Evolutionary conservation across 2,329 filamentous ascomycete species (phyloP).

Genomic region (Colletotrichum simmondsii): DNA sequence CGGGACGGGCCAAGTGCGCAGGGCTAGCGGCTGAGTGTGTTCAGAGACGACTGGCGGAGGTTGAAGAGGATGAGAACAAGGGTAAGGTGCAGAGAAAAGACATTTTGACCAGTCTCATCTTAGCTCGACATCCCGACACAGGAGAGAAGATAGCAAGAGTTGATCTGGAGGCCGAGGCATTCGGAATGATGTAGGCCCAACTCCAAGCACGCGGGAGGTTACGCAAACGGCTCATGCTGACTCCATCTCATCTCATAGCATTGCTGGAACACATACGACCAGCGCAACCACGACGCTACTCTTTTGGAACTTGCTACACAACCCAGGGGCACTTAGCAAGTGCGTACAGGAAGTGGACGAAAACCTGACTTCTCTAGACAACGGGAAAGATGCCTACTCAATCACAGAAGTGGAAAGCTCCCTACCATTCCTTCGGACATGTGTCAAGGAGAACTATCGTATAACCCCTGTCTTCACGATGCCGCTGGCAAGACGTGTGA

Average conservation of each 20-base stretch:
- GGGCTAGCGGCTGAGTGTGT: constrained; percentile 37
- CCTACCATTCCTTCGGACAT: not conserved
- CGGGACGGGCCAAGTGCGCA: constrained; percentile 37
- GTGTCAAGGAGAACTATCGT: constrained; percentile 25
- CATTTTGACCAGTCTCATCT: constrained; percentile 48
- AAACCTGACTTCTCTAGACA: not conserved
- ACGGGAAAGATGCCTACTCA: constrained; percentile 5
- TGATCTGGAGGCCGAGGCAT: constrained; percentile 48
- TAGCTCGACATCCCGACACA: constrained; percentile 48
- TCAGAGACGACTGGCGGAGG: constrained; percentile 19
- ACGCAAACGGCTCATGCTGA: not conserved
- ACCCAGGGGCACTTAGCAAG: not conserved
- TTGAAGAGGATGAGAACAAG: constrained; percentile 1
- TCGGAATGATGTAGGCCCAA: constrained; percentile 47
- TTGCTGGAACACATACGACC: constrained; percentile 20
- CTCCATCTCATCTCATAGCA: not conserved
- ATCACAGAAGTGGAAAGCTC: constrained; percentile 6
- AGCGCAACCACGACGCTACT: constrained; percentile 5
- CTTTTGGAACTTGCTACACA: constrained; percentile 19
- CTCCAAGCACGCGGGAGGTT: not conserved
- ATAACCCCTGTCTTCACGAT: constrained; percentile 17
- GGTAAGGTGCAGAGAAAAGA: constrained; percentile 40
- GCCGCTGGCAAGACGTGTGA: constrained; percentile 19
- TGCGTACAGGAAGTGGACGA: constrained; percentile 9
- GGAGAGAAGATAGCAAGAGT: constrained; percentile 41